Evolutionary conservation across 495 filamentous ascomycete species (phyloP), one percentile per base, ranked within the genome.

Genomic region (Oleoguttula mirabilis): DNA sequence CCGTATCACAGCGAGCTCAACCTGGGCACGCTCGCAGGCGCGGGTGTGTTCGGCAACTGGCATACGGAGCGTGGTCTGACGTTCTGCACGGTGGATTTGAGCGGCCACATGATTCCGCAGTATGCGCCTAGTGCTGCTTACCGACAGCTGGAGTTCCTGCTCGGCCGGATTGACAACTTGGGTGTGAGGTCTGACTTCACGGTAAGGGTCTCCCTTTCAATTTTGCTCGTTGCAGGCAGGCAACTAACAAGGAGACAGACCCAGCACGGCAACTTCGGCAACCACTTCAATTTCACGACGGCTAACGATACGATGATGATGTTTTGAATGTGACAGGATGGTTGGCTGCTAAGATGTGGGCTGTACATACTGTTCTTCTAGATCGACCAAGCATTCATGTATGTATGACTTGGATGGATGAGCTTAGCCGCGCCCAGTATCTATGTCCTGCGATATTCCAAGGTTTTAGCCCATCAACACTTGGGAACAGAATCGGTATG

Each of bases 101-200:
- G 22, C 14, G 61, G 61, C 0, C 61, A 64, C 41, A 58, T 59
- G 56, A 48, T 56, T 21, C 60, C 60, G 22, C 59, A 61, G 43
- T 65, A 63, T 39, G 48, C 52, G 22, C 60, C 61, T 1, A 45
- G 34, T 24, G 59, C 54, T 5, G 53, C 53, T 0, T 87, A 79
- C 50, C 61, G 81, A 8, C 76, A 84, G 34, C 44, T 88, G 16
- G 80, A 63, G 48, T 62, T 57, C 24, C 45, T 65, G 45, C 42
- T 63, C 3, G 61, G 60, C 4, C 40, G 60, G 28, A 58, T 64
- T 42, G 54, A 51, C 3, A 56, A 47, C 36, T 41, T 63, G 51
- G 42, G 37, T 5, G 39, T 53, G 43, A 14, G 32, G 37, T 45
- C 45, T 17, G 45, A 52, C 21, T 60, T 60, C 31, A 55, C 55